These are phyloP conservation scores for Suillus lakei DNA, from an alignment of 768 basidiomycete species.

Conservation along the genomic window DNA sequence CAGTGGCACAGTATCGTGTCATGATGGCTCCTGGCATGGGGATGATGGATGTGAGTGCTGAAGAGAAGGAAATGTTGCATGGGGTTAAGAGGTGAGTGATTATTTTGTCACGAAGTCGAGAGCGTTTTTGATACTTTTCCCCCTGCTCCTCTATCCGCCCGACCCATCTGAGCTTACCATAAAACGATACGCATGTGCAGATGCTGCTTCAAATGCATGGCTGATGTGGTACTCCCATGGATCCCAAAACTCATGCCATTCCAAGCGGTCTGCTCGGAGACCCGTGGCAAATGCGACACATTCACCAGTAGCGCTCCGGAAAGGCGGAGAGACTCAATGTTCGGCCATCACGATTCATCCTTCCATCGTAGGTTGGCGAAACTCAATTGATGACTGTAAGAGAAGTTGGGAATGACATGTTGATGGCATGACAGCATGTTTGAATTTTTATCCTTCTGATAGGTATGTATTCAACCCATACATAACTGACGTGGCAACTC, in stretches of 20 bases:
- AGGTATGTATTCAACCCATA: no score
- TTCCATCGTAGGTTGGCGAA: not conserved
- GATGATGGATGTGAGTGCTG: no score
- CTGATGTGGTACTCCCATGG: not conserved
- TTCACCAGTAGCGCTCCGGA: not conserved
- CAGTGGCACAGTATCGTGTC: no score
- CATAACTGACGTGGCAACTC: not conserved
- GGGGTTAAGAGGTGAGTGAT: no score
- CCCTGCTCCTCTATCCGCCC: no score
- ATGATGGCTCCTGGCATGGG: no score
- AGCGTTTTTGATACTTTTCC: no score
- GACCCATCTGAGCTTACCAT: not conserved
- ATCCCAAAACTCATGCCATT: not conserved
- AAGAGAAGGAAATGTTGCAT: no score
- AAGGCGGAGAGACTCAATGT: not conserved
- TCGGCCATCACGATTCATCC: not conserved
- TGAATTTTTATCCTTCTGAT: not conserved
- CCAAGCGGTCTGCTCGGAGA: not conserved
- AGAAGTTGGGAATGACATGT: not conserved
- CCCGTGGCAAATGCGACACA: not conserved
- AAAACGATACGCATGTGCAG: not conserved
- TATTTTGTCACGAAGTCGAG: no score
- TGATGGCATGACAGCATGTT: not conserved
- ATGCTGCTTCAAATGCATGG: not conserved
- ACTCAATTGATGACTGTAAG: not conserved